phyloP scores from a whole-genome alignment of 345 rosid species.

The Turnera subulata region DNA sequence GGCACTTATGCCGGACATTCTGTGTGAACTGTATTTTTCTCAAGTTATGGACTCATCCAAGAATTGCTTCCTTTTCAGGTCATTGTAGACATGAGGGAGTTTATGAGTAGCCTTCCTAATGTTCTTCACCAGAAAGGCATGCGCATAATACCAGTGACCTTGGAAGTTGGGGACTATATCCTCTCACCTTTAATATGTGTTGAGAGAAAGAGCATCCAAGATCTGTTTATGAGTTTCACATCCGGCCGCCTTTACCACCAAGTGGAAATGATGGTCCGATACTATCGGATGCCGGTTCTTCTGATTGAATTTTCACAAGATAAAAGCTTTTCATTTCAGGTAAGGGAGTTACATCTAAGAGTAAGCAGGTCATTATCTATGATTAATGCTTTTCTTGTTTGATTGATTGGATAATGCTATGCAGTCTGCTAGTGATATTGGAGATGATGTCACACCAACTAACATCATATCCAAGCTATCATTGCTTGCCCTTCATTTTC shows the following conservation, averaged over 20 bases:
- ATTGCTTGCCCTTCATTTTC: conserved; percentile 82
- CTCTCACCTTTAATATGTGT: conserved; percentile 84
- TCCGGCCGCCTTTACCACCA: conserved; percentile 94
- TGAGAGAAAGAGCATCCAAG: conserved; percentile 93
- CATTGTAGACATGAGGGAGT: conserved; percentile 98
- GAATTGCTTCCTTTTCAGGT: conserved; percentile 40
- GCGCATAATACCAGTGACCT: conserved; percentile 80
- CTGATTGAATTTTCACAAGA: conserved; percentile 95
- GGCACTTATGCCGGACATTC: background rate
- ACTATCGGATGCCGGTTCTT: conserved; percentile 92
- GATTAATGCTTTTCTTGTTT: conserved; percentile 3
- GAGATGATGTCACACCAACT: conserved; percentile 92
- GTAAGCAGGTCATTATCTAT: background rate
- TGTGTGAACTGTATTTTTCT: conserved; percentile 7
- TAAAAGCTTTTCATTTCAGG: conserved; percentile 99
- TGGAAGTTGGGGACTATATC: conserved; percentile 95
- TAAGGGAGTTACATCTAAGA: conserved; percentile 18
- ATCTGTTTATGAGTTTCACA: conserved; percentile 90
- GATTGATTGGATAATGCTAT: conserved; percentile 15
- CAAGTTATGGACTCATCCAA: background rate
- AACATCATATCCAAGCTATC: conserved; percentile 92
- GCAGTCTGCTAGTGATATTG: conserved; percentile 91
- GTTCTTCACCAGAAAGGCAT: conserved; percentile 96
- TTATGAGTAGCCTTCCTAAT: conserved; percentile 99
- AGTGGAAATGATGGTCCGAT: conserved; percentile 87